These are phyloP conservation scores for Nakaseomyces uthaithaninus DNA, from an alignment of 1,139 yeast genomes.

Conservation along the genomic window DNA sequence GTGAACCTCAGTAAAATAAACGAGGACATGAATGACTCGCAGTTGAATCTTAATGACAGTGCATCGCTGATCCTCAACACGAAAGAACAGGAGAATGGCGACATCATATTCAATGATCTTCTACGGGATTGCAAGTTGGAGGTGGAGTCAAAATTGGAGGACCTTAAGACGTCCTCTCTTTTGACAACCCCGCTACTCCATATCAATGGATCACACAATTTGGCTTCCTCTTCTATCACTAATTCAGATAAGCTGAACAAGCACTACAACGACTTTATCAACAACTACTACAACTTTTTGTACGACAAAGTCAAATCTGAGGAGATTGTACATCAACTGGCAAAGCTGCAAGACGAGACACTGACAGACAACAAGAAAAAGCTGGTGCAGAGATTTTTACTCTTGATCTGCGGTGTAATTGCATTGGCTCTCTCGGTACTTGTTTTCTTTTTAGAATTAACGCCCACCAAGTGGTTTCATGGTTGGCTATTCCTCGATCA, in stretches of 20 bases:
- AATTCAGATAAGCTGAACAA: slow-evolving; percentile 23
- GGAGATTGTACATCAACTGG: slow-evolving; percentile 24
- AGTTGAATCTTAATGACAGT: slow-evolving; percentile 24
- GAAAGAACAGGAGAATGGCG: slow-evolving; percentile 18
- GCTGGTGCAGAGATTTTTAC: slow-evolving; percentile 10
- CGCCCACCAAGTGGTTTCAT: slow-evolving; percentile 27
- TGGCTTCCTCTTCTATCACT: slow-evolving; percentile 12
- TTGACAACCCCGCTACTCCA: slow-evolving; percentile 10
- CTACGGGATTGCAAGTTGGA: slow-evolving; percentile 25
- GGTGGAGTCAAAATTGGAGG: slow-evolving; percentile 20
- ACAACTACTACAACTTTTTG: slow-evolving; percentile 26
- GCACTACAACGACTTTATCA: slow-evolving; percentile 25
- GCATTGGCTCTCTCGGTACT: slow-evolving; percentile 17
- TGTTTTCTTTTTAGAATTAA: slow-evolving; percentile 23
- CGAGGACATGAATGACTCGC: slow-evolving; percentile 29
- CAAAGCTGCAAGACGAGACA: slow-evolving; percentile 19
- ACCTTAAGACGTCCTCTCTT: slow-evolving; percentile 13
- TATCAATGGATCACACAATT: neutral
- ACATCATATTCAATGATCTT: slow-evolving; percentile 21
- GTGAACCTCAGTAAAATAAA: slow-evolving; percentile 28
- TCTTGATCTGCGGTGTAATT: slow-evolving; percentile 13
- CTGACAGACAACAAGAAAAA: slow-evolving; percentile 6
- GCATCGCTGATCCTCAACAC: slow-evolving; percentile 24
- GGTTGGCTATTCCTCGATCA: slow-evolving; percentile 22
- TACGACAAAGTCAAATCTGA: slow-evolving; percentile 26